Conservation (phyloP, 208 protist genomes). For the Leishmania lainsoni region DNA sequence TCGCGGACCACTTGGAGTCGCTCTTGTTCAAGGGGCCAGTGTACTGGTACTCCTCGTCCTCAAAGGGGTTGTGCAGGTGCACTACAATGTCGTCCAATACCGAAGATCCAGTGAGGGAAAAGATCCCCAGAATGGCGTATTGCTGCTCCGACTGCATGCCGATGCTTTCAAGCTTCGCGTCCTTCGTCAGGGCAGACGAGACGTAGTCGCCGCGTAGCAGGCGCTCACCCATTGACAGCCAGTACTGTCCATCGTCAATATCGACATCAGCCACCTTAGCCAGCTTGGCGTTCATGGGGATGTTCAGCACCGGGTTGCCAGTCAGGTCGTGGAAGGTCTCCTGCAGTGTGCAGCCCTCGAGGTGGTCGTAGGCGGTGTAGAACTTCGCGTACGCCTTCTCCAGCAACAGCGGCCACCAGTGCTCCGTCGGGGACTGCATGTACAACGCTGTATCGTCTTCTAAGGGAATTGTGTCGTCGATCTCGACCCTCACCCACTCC, state of each 20-base stretch:
- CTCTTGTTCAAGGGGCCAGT: slow-evolving; percentile 55
- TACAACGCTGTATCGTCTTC: slow-evolving; percentile 63
- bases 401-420: slow-evolving; percentile 86
- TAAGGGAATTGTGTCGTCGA: slow-evolving; percentile 72
- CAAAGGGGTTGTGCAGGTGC: slow-evolving; percentile 73
- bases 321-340: slow-evolving; percentile 86
- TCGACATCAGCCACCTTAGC: slow-evolving; percentile 59
- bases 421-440: slow-evolving; percentile 68
- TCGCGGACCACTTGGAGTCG: slow-evolving; percentile 53
- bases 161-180: slow-evolving; percentile 32
- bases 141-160: slow-evolving; percentile 74
- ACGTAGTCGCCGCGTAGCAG: slow-evolving; percentile 59
- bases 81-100: slow-evolving; percentile 57
- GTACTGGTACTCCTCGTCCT: slow-evolving; percentile 62
- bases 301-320: slow-evolving; percentile 74
- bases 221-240: slow-evolving; percentile 47
- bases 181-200: slow-evolving; percentile 45
- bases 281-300: slow-evolving; percentile 62
- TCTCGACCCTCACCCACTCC: slow-evolving; percentile 79
- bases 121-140: slow-evolving; percentile 69
- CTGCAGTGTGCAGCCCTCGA: slow-evolving; percentile 76
- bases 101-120: slow-evolving; percentile 53
- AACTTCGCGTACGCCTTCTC: slow-evolving; percentile 94
- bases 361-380: slow-evolving; percentile 68
- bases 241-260: slow-evolving; percentile 49